phyloP scores from a whole-genome alignment of 805 yeast species.

The Ogataea populi-albae region DNA sequence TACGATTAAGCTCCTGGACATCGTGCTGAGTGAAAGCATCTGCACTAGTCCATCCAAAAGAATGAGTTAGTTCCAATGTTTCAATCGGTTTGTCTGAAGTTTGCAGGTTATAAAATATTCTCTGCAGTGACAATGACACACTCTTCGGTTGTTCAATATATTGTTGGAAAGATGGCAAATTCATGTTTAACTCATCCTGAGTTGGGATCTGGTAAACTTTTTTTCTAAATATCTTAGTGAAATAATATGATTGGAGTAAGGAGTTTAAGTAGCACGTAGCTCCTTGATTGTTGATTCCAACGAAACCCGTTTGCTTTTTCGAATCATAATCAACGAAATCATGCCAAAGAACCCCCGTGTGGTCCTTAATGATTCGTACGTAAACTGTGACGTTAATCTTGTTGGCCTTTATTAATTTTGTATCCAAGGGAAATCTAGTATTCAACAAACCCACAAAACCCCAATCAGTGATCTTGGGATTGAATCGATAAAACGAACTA shows the following conservation, averaged over 20 bases:
- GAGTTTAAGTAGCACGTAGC: conserved; percentile 98
- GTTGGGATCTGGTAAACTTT: conserved; percentile 91
- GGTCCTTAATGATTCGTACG: conserved; percentile 76
- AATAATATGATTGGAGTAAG: conserved; percentile 82
- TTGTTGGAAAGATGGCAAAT: conserved; percentile 28
- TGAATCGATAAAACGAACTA: conserved; percentile 76
- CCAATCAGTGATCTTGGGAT: conserved; percentile 83
- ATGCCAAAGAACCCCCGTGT: conserved; percentile 94
- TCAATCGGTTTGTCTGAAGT: conserved; percentile 74
- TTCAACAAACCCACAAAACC: conserved; percentile 84
- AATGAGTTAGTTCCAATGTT: conserved; percentile 79
- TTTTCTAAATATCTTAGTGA: conserved; percentile 77
- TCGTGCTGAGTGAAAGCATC: conserved; percentile 98
- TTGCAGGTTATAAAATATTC: conserved; percentile 78
- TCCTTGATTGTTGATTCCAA: conserved; percentile 94
- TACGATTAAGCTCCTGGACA: conserved; percentile 93
- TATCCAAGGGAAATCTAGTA: conserved; percentile 39
- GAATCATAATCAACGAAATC: conserved; percentile 82
- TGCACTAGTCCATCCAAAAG: conserved; percentile 96
- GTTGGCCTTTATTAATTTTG: conserved; percentile 42
- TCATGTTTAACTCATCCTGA: conserved; percentile 43
- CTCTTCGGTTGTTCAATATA: conserved; percentile 39
- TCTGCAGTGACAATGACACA: conserved; percentile 82
- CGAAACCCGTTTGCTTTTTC: conserved; percentile 81
- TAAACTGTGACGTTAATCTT: conserved; percentile 70